phyloP scores from a whole-genome alignment of 1,284 basidiomycete genomes.

The Ceratobasidium sp. region DNA sequence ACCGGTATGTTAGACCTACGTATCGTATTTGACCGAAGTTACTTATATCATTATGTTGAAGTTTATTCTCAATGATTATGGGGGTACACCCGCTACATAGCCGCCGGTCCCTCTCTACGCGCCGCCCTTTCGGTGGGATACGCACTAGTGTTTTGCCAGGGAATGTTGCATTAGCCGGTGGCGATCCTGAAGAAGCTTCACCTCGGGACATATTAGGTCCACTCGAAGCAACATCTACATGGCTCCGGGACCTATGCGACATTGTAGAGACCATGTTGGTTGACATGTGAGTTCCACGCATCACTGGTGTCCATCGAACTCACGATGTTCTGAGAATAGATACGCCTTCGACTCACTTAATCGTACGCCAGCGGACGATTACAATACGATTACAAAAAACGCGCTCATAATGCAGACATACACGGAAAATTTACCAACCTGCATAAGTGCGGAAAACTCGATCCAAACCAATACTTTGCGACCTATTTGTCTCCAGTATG shows the following conservation, averaged over 20 bases:
- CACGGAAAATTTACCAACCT: slow-evolving; percentile 19
- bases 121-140: slow-evolving; percentile 14
- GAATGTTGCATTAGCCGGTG: slow-evolving; percentile 24
- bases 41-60: background rate
- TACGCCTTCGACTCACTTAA: slow-evolving; percentile 20
- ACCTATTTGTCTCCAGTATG: slow-evolving; percentile 25
- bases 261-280: slow-evolving; percentile 32
- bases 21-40: background rate
- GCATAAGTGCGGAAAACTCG: background rate
- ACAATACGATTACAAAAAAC: slow-evolving; percentile 22
- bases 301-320: background rate
- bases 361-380: slow-evolving; percentile 22
- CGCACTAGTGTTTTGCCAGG: slow-evolving; percentile 2
- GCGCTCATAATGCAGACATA: slow-evolving; percentile 9
- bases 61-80: slow-evolving; percentile 34
- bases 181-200: slow-evolving; percentile 8
- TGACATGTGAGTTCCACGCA: slow-evolving; percentile 10
- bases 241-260: slow-evolving; percentile 24
- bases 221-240: background rate
- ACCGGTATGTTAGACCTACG: slow-evolving; percentile 10
- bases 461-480: background rate
- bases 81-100: slow-evolving; percentile 27
- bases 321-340: background rate
- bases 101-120: slow-evolving; percentile 32
- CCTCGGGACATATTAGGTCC: slow-evolving; percentile 1